phyloP scores from a whole-genome alignment of 805 yeast genomes.

The Cyberlindnera petersonii region DNA sequence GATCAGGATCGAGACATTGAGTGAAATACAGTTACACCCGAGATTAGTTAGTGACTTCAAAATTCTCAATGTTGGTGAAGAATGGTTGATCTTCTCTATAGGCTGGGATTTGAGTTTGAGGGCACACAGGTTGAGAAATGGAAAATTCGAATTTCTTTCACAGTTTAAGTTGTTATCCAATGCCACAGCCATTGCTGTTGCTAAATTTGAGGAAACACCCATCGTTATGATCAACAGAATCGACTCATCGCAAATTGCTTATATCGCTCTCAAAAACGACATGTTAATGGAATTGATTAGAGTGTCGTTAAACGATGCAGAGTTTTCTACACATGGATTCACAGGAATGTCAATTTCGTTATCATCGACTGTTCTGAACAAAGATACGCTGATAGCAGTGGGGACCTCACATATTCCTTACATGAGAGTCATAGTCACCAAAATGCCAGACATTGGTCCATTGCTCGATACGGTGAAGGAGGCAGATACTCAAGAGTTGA shows the following conservation, averaged over 20 bases:
- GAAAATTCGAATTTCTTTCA: slow-evolving; percentile 19
- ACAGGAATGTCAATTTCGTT: slow-evolving; percentile 46
- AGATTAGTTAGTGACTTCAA: slow-evolving; percentile 37
- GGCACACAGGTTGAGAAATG: slow-evolving; percentile 30
- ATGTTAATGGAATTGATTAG: slow-evolving; percentile 36
- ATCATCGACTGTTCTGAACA: slow-evolving; percentile 13
- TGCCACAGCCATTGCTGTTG: slow-evolving; percentile 48
- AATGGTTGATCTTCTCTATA: slow-evolving; percentile 44
- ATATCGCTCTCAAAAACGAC: slow-evolving; percentile 28
- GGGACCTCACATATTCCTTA: slow-evolving; percentile 79
- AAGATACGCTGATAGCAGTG: slow-evolving; percentile 43
- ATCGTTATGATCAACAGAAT: slow-evolving; percentile 51
- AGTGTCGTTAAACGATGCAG: slow-evolving; percentile 68
- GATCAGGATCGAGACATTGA: slow-evolving; percentile 8
- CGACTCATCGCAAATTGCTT: slow-evolving; percentile 55
- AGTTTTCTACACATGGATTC: slow-evolving; percentile 62
- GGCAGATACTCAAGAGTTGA: slow-evolving; percentile 9
- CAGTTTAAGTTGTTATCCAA: slow-evolving; percentile 40
- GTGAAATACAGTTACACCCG: slow-evolving; percentile 33
- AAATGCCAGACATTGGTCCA: slow-evolving; percentile 33
- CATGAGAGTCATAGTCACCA: slow-evolving; percentile 59
- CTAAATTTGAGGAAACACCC: slow-evolving; percentile 29
- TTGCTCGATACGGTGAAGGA: background rate
- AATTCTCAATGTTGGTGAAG: slow-evolving; percentile 12
- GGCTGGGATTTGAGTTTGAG: slow-evolving; percentile 56